Base-by-base conservation (phyloP, 805 yeast genomes). In the Kuraishia floccosa region DNA sequence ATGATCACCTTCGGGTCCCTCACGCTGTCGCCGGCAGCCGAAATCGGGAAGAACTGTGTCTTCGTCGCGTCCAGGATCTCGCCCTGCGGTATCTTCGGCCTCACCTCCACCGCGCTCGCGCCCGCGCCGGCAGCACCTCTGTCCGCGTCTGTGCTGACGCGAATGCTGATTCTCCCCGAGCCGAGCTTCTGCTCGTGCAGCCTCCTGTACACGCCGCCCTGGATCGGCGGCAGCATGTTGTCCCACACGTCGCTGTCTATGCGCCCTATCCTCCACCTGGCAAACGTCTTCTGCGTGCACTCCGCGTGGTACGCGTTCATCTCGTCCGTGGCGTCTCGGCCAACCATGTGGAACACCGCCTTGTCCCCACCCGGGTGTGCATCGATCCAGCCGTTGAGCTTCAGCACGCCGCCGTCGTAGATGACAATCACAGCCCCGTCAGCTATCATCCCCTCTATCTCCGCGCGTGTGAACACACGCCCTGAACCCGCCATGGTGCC, bases 341-440 rank as follows among this genome's bases (percentile, higher is more conserved):
- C 96, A 3, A 85, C 70, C 78, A 85, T 65, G 52, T 86, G 96
- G 42, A 61, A 62, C 5, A 86, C 76, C 2, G 93, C 87, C 45
- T 73, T 80, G 36, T 78, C 87, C 4, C 96, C 95, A 11, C 96
- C 96, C 0, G 96, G 96, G 51, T 85, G 96, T 30, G 43, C 60
- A 17, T 60, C 60, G 22, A 85, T 51, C 95, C 94, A 85, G 6
- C 54, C 39, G 33, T 84, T 76, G 35, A 86, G 58, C 40, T 73
- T 68, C 25, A 85, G 58, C 4, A 80, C 93, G 14, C 54, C 36
- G 28, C 65, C 56, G 23, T 76, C 59, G 46, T 72, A 78, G 3
- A 85, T 76, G 24, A 84, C 83, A 18, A 85, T 66, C 16, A 73
- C 67, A 36, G 76, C 70, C 3, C 94, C 94, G 4, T 54, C 54